These are phyloP conservation scores for Cladophialophora carrionii DNA, from an alignment of 2,329 filamentous ascomycete genomes.

Conservation along the genomic window DNA sequence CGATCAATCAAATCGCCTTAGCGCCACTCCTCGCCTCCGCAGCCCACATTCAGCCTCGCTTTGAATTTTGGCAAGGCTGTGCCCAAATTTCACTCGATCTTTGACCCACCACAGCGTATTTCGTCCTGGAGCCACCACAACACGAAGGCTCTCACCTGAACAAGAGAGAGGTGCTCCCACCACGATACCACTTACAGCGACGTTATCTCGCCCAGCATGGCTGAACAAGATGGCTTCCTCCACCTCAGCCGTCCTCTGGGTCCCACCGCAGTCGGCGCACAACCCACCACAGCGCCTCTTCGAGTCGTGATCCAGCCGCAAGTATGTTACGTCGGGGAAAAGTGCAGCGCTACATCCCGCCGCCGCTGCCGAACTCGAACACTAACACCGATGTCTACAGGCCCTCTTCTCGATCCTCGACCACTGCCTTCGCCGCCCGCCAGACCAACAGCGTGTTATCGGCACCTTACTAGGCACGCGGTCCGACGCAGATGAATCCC, in stretches of 20 bases:
- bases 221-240: constrained; percentile 81
- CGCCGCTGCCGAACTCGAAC: not conserved
- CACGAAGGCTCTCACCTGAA: not conserved
- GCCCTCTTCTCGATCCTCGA: constrained; percentile 73
- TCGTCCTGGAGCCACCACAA: constrained; percentile 5
- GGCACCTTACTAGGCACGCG: constrained; percentile 91
- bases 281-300: constrained; percentile 86
- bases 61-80: constrained; percentile 30
- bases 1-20: constrained; percentile 11
- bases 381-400: constrained; percentile 41
- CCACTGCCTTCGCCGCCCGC: constrained; percentile 89
- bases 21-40: not conserved
- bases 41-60: constrained; percentile 15
- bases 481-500: constrained; percentile 86
- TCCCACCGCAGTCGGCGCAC: constrained; percentile 75
- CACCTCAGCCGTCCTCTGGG: constrained; percentile 92
- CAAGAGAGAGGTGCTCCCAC: constrained; percentile 29
- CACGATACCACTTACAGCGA: constrained; percentile 8
- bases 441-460: constrained; percentile 93
- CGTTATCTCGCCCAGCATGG: constrained; percentile 67
- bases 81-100: constrained; percentile 8
- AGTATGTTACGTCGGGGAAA: constrained; percentile 58
- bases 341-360: not conserved
- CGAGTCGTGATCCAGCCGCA: constrained; percentile 94
- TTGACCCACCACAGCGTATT: constrained; percentile 9